phyloP scores from a whole-genome alignment of 2,329 filamentous ascomycete species.

The Ophiostoma sp. region DNA sequence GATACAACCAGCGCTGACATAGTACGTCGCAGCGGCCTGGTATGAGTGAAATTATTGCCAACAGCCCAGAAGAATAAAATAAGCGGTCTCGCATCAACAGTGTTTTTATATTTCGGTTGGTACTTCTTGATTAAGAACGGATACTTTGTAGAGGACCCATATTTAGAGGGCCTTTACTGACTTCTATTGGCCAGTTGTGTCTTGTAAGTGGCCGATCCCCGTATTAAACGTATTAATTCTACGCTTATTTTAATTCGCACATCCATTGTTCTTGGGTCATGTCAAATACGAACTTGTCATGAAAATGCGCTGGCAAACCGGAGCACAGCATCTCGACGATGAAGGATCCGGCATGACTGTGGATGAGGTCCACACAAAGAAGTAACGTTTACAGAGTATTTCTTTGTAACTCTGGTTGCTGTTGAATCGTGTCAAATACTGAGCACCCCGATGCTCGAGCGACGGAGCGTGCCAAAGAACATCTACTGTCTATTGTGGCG shows the following conservation, averaged over 20 bases:
- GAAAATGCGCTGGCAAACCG: neutral
- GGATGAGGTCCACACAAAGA: neutral
- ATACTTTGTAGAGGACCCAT: neutral
- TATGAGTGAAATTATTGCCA: neutral
- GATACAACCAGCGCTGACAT: too few relatives aligned
- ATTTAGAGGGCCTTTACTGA: neutral
- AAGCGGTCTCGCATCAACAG: neutral
- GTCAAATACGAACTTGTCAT: neutral
- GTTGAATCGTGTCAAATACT: too few relatives aligned
- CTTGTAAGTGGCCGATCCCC: neutral
- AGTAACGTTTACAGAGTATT: neutral
- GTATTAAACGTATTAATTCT: neutral
- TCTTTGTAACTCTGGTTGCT: too few relatives aligned
- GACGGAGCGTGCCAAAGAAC: neutral
- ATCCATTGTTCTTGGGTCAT: neutral
- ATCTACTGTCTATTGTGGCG: too few relatives aligned
- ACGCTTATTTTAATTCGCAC: neutral
- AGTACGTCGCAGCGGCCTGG: too few relatives aligned
- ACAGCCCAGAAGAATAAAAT: neutral
- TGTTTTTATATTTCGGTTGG: neutral
- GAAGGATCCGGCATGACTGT: neutral
- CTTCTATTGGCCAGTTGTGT: neutral
- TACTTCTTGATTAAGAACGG: conserved; percentile 6
- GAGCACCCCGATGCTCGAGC: too few relatives aligned
- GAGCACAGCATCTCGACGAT: neutral